These are phyloP conservation scores for Kuraishia capsulata DNA, from an alignment of 805 yeast species.

Conservation along the genomic window DNA sequence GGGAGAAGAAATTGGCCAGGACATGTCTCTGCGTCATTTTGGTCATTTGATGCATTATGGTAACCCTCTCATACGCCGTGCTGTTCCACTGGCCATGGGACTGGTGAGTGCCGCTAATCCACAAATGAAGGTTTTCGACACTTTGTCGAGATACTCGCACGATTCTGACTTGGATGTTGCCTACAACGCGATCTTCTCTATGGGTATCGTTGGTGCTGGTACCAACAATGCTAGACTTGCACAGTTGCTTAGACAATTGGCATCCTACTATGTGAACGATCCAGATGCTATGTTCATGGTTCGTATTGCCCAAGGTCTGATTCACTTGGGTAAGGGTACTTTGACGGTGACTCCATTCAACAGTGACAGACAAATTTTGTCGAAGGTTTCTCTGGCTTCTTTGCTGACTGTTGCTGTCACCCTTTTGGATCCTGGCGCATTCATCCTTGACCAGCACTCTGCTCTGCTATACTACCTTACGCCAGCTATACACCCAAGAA, in stretches of 20 bases:
- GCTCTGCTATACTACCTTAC: conserved; percentile 78
- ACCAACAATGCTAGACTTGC: conserved; percentile 97
- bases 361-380: conserved; percentile 77
- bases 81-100: conserved; percentile 98
- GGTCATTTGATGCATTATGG: conserved; percentile 98
- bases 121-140: conserved; percentile 94
- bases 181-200: conserved; percentile 85
- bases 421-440: conserved; percentile 75
- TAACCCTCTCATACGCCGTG: conserved; percentile 78
- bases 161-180: conserved; percentile 93
- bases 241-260: conserved; percentile 88
- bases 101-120: conserved; percentile 89
- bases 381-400: conserved; percentile 86
- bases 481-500: conserved; percentile 86
- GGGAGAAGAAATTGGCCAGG: conserved; percentile 98
- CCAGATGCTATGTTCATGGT: conserved; percentile 88
- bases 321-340: conserved; percentile 95
- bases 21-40: conserved; percentile 94
- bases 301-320: conserved; percentile 88
- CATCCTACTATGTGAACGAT: conserved; percentile 85
- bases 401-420: conserved; percentile 78
- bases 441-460: conserved; percentile 70
- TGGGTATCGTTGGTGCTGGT: conserved; percentile 99
- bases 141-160: conserved; percentile 91
- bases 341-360: conserved; percentile 82